phyloP scores from a whole-genome alignment of 192 early-diverging fungal genomes.

The Backusella westeae region DNA sequence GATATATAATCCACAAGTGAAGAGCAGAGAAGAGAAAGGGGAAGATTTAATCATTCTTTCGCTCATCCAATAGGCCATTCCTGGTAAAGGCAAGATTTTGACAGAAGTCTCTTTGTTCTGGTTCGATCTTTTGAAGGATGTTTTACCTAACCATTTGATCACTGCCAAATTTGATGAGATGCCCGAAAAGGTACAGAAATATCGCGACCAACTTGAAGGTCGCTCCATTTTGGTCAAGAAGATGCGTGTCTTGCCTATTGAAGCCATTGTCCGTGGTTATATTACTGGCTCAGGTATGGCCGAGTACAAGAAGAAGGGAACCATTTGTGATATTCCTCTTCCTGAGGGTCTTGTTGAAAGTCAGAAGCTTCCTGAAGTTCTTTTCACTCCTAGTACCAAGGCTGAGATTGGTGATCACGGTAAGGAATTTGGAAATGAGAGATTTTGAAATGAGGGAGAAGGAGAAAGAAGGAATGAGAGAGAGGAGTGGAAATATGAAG shows the following conservation, averaged over 20 bases:
- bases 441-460: neutral
- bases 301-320: constrained; percentile 91
- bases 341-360: constrained; percentile 80
- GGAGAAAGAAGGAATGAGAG: neutral
- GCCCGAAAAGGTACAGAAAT: constrained; percentile 84
- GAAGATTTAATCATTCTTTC: neutral
- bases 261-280: constrained; percentile 98
- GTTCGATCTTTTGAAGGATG: constrained; percentile 86
- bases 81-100: constrained; percentile 96
- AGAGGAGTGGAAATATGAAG: neutral
- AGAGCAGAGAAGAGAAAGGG: neutral
- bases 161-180: constrained; percentile 92
- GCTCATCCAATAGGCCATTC: constrained; percentile 66
- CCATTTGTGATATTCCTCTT: constrained; percentile 90
- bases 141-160: constrained; percentile 97
- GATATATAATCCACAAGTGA: neutral
- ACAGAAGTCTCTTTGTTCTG: constrained; percentile 95
- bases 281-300: constrained; percentile 94
- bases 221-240: constrained; percentile 92
- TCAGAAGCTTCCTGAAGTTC: constrained; percentile 72
- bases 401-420: constrained; percentile 97
- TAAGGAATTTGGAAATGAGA: constrained; percentile 25
- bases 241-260: constrained; percentile 89
- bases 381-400: constrained; percentile 99
- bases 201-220: constrained; percentile 84